Evolutionary conservation across 345 rosid species (phyloP), one percentile per base, ranked within the genome.

Genomic region (Mangifera indica): DNA sequence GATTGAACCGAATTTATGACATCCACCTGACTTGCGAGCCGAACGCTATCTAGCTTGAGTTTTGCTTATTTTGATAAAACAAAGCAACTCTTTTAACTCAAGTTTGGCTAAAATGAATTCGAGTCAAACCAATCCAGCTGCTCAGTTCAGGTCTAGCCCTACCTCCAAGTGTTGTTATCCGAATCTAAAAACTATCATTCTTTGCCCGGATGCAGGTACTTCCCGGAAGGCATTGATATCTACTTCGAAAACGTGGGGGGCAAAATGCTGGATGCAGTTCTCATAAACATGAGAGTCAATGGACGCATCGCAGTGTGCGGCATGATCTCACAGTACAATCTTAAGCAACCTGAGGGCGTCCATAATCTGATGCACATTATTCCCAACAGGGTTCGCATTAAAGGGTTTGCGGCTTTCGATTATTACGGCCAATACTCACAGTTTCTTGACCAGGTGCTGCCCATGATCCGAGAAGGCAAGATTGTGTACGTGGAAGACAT

Each of bases 351-450:
- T 1, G 76, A 79, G 8, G 70, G 58, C 10, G 58, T 66, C 0
- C n/a, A 26, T 25, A 66, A 66, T 29, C 18, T 62, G 26, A 37
- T 18, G 46, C 20, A 34, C 0, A 10, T 79, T 15, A 40, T 79
- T 4, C 24, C 5, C 11, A 77, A 74, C 65, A 67, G 83, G n/a
- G 72, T 83, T 48, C 45, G 53, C 59, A 72, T 85, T 11, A 77
- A 85, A 64, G 87, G 88, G 26, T 83, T 83, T 56, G 60, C 1
- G 10, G 86, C 73, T 3, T 45, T 67, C 40, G 91, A 90, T 83
- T 83, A 67, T 75, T 78, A 67, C 72, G 69, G 79, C 26, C 75
- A 66, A 21, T 81, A 86, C 71, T 64, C 80, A 0, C 72, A 81
- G 58, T 85, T 85, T 74, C 54, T 81, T 71, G 84, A 86, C 46